phyloP scores from a whole-genome alignment of 352 stramenopile genomes.

The Phytophthora megakarya region DNA sequence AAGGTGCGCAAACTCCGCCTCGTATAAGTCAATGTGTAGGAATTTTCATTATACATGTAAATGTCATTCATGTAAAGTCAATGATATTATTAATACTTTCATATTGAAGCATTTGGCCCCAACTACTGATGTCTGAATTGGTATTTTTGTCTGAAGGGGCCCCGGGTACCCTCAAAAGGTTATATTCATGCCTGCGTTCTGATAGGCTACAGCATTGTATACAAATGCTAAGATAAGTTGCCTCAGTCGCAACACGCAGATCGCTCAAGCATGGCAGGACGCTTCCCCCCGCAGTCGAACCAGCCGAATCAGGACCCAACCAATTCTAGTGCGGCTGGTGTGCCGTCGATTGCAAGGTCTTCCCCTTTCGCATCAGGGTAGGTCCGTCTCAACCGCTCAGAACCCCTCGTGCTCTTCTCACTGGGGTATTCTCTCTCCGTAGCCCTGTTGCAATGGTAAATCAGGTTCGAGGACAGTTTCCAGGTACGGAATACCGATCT shows the following conservation, averaged over 20 bases:
- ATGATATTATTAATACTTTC: too few species aligned
- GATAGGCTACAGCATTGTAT: conserved; percentile 1
- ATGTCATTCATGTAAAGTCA: neutral
- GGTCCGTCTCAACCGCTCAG: neutral
- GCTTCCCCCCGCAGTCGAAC: conserved; percentile 25
- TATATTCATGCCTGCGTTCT: too few species aligned
- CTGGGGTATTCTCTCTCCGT: neutral
- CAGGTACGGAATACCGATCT: conserved; percentile 11
- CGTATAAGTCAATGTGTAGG: conserved; percentile 12
- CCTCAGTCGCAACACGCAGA: neutral
- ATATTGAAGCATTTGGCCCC: too few species aligned
- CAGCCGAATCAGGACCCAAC: conserved; percentile 4
- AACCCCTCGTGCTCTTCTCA: conserved; percentile 1
- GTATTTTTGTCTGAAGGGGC: too few species aligned
- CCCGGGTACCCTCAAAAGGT: too few species aligned
- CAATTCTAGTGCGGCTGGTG: neutral
- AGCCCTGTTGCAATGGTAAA: conserved; percentile 50
- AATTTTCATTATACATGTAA: neutral
- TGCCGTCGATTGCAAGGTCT: conserved; percentile 10
- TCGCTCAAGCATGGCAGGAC: conserved; percentile 16
- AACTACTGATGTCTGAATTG: too few species aligned
- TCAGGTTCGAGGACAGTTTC: conserved; percentile 40
- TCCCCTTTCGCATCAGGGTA: conserved; percentile 42
- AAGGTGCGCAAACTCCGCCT: conserved; percentile 1
- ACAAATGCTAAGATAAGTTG: conserved; percentile 4